Evolutionary conservation across 2,329 filamentous ascomycete genomes (phyloP), one percentile per base, ranked within the genome.

Genomic region (Nemania sp.): DNA sequence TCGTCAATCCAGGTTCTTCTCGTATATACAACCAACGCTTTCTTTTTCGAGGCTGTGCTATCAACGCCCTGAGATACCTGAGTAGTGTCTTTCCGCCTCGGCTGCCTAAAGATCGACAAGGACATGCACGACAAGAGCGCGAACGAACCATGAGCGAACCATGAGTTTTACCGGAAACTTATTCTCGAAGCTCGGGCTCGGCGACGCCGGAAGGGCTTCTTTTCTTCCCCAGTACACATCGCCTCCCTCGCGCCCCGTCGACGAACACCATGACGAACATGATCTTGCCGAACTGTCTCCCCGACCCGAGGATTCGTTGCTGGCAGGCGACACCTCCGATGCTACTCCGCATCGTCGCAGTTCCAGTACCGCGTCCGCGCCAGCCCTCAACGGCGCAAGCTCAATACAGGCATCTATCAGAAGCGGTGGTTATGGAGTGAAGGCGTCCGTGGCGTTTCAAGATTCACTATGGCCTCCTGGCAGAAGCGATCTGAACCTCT

Each of bases 211-310:
- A 20, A 69, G 68, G 68, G 63, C 66, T 53, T 65, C 64, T 61
- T 50, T 67, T 29, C 51, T 69, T 17, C 65, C 68, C 39, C 60
- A 65, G 39, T 65, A 66, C 54, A 65, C 51, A 13, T 68, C 67
- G 5, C 62, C 67, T 13, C 62, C 64, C 21, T 65, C 50, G 20
- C 62, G 43, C 21, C 54, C 53, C 18, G 61, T 65, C 15, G 64
- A 70, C 49, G 69, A 73, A 20, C 71, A 72, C 61, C 66, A 71
- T 13, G 64, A 70, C 49, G 69, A 73, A 20, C 71, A 72, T 61
- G 67, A 71, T 20, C 70, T 74, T 29, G 62, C 65, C 49, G 70
- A 73, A 35, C 64, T 74, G 17, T 72, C 70, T 46, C 72, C 72
- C 2, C 67, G 69, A 35, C 68, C 71, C 3, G 71, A 71, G 25